These are phyloP conservation scores for Serpula lacrymans DNA, from an alignment of 768 basidiomycete species.

Conservation along the genomic window DNA sequence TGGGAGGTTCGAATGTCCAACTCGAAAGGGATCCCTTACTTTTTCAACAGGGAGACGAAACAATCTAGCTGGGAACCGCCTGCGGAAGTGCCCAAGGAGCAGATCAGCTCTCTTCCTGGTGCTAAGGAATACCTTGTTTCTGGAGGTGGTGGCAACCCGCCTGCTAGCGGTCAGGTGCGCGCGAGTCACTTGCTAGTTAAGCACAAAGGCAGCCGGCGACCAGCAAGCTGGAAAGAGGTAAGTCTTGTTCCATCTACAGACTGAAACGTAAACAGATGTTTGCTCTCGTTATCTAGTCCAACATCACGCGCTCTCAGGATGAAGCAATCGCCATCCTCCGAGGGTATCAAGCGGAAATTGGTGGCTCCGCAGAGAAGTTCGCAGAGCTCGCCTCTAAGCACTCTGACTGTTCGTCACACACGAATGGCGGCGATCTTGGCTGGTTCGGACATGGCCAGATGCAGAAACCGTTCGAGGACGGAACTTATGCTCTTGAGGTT, in stretches of 20 bases:
- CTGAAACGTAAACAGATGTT: not conserved
- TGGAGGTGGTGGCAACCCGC: constrained; percentile 15
- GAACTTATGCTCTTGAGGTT: constrained; percentile 66
- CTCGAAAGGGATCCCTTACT: constrained; percentile 80
- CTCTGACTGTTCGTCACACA: constrained; percentile 89
- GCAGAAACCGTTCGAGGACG: constrained; percentile 98
- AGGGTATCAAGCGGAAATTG: constrained; percentile 60
- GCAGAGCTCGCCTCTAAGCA: constrained; percentile 68
- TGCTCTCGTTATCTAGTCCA: constrained; percentile 37
- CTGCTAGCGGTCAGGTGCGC: constrained; percentile 58
- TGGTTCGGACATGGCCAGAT: constrained; percentile 84
- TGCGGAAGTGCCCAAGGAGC: constrained; percentile 51
- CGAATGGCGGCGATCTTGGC: constrained; percentile 83
- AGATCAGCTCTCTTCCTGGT: constrained; percentile 65
- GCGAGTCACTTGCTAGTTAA: constrained; percentile 97
- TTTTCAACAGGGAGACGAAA: constrained; percentile 70
- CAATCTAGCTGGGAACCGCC: constrained; percentile 83
- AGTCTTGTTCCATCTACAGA: constrained; percentile 17
- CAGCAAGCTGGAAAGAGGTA: constrained; percentile 85
- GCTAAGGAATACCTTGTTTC: constrained; percentile 46
- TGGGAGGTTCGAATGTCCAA: constrained; percentile 92
- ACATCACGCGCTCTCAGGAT: constrained; percentile 83
- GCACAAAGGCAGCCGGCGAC: constrained; percentile 74
- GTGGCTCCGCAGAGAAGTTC: constrained; percentile 55
- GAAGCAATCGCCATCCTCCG: constrained; percentile 84